Evolutionary conservation across 2,329 filamentous ascomycete species (phyloP).

Genomic region (Proliferodiscus dingleyae): DNA sequence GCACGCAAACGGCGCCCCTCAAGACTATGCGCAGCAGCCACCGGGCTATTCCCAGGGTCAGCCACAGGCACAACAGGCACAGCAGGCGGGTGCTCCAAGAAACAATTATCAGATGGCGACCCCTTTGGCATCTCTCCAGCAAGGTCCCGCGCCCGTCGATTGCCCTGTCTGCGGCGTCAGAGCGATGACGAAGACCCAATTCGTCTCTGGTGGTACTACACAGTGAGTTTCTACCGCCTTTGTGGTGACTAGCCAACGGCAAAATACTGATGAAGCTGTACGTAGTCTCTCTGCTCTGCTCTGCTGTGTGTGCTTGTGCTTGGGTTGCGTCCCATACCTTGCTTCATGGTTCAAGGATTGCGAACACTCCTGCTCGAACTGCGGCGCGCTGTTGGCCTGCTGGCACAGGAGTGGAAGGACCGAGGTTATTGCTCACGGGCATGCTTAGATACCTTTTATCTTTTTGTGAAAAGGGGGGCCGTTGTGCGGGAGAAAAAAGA

Average conservation of each 20-base stretch:
- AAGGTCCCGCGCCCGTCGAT: conserved; percentile 16
- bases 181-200: conserved; percentile 18
- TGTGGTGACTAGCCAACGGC: neutral
- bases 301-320: conserved; percentile 23
- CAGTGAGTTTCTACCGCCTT: conserved; percentile 14
- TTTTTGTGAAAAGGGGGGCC: too few relatives aligned
- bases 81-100: neutral
- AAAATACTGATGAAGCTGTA: neutral
- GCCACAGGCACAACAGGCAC: neutral
- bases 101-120: conserved; percentile 14
- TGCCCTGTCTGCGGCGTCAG: conserved; percentile 21
- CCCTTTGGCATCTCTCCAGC: conserved; percentile 12
- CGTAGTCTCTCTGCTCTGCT: conserved; percentile 19
- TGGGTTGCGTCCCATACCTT: conserved; percentile 40
- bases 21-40: neutral
- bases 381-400: conserved; percentile 36
- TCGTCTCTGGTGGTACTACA: conserved; percentile 17
- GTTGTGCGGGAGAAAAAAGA: too few relatives aligned
- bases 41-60: neutral
- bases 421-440: conserved; percentile 29
- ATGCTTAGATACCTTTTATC: too few relatives aligned
- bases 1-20: neutral
- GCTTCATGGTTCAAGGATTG: conserved; percentile 39
- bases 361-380: conserved; percentile 40
- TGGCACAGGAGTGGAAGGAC: conserved; percentile 39